Base-by-base conservation (phyloP, 176 grass and related monocot genomes). In the Carex kokanica region DNA sequence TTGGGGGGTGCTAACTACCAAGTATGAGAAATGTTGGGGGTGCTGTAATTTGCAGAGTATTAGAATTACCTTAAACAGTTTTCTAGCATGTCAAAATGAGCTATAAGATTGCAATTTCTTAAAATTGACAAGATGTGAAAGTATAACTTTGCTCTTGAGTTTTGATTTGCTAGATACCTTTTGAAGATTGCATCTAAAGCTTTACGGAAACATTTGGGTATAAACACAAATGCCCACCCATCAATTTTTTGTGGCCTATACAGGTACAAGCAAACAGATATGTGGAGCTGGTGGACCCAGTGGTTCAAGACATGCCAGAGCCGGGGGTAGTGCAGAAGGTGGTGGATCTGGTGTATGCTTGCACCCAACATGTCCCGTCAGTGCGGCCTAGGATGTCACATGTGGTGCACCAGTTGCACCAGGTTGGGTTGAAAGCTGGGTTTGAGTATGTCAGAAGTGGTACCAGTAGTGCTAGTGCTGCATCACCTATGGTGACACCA, bases 371-470 rank as follows among this genome's bases (percentile, higher is more conserved):
- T 16, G 95, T 98, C 34, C 95, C 95, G 11, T 93, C 95, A 0
- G 95, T 98, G 55, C 90, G 95, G 16, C 95, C 95, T 69, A 91
- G 95, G 84, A 98, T 98, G 95, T 95, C 92, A 0, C 95, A 98
- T 64, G 95, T 98, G 1, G 95, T 98, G 59, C 95, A 98, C 84
- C 95, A 98, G 27, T 84, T 98, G 27, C 95, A 95, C 59, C 95
- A 95, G 82, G 70, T 95, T 63, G 95, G 94, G 56, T 68, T 95
- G 0, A 95, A 91, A 84, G 86, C 87, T 31, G 86, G 86, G 13
- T 91, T 86, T 0, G 90, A 93, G 52, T 89, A 93, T 57, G 88
- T 86, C 38, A 93, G 91, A 66, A 98, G 95, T 3, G 93, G 92
- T 20, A 95, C 92, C 32, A 98, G 95, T 88, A 95, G 80, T 82